Conservation (phyloP, 2,329 filamentous ascomycete species). For the Colletotrichum truncatum region DNA sequence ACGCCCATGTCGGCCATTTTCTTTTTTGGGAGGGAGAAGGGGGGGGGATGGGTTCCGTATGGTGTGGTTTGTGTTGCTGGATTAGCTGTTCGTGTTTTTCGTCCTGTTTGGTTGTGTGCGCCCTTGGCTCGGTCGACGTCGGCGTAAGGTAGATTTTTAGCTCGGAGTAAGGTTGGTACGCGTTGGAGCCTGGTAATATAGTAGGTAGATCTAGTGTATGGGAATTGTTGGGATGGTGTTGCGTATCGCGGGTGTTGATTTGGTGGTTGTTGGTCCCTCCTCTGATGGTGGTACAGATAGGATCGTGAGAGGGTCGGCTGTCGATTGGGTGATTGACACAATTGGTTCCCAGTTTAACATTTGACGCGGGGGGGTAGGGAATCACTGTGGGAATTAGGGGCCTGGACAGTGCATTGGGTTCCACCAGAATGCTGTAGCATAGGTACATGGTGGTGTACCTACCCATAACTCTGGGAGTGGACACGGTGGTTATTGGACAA, state of each 20-base stretch:
- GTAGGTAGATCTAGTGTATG: background rate
- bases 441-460: no score
- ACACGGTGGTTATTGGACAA: slow-evolving; percentile 23
- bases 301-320: background rate
- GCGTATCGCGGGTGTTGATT: background rate
- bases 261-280: background rate
- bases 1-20: slow-evolving; percentile 38
- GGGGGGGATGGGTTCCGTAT: no score
- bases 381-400: slow-evolving; percentile 13
- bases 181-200: no score
- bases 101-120: background rate
- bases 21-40: background rate
- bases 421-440: background rate
- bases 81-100: background rate
- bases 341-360: background rate
- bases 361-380: background rate
- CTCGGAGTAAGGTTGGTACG: slow-evolving; percentile 25
- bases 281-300: background rate
- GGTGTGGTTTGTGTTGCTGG: background rate
- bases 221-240: slow-evolving; percentile 9
- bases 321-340: background rate
- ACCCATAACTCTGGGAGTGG: slow-evolving; percentile 7
- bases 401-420: background rate
- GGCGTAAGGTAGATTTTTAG: slow-evolving; percentile 1
- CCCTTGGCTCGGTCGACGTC: slow-evolving; percentile 19